phyloP scores from a whole-genome alignment of 1,284 basidiomycete species.

The Schizopora paradoxa region DNA sequence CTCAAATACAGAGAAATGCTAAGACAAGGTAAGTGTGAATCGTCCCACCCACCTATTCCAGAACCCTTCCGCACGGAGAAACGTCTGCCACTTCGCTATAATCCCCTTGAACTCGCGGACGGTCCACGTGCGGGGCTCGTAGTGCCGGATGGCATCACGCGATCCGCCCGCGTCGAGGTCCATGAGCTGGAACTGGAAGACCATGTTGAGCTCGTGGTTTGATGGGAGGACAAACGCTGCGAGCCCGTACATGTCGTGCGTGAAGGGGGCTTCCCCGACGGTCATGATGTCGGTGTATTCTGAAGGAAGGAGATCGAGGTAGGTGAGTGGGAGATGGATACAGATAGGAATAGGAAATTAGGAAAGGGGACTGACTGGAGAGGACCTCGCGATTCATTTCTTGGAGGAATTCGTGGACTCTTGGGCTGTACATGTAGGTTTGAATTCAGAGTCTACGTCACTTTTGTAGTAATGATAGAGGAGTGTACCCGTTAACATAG shows the following conservation, averaged over 20 bases:
- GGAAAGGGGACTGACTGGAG: conserved; percentile 37
- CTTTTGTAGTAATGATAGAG: not conserved
- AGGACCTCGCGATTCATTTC: conserved; percentile 62
- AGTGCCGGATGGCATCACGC: conserved; percentile 35
- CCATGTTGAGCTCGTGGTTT: conserved; percentile 63
- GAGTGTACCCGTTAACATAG: conserved; percentile 54
- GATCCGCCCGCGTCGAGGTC: conserved; percentile 44
- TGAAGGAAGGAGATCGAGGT: conserved; percentile 25
- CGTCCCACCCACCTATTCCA: conserved; percentile 63
- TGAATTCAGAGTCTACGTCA: too few relatives aligned
- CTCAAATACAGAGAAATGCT: conserved; percentile 2
- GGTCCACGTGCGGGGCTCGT: conserved; percentile 45
- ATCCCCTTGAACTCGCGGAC: conserved; percentile 53
- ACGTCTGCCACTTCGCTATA: conserved; percentile 56
- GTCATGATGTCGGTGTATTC: conserved; percentile 53
- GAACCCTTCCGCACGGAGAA: conserved; percentile 50
- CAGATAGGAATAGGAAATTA: conserved; percentile 11
- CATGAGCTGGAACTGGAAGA: conserved; percentile 63
- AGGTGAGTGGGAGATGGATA: not conserved
- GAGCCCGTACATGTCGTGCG: conserved; percentile 44
- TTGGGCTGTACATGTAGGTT: conserved; percentile 45
- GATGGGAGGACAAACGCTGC: conserved; percentile 55
- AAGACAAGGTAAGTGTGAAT: too few relatives aligned
- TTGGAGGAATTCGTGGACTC: conserved; percentile 62
- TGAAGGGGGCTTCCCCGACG: conserved; percentile 64